Evolutionary conservation across 2,329 filamentous ascomycete species (phyloP), one percentile per base, ranked within the genome.

Genomic region (Ophiostoma sp.): DNA sequence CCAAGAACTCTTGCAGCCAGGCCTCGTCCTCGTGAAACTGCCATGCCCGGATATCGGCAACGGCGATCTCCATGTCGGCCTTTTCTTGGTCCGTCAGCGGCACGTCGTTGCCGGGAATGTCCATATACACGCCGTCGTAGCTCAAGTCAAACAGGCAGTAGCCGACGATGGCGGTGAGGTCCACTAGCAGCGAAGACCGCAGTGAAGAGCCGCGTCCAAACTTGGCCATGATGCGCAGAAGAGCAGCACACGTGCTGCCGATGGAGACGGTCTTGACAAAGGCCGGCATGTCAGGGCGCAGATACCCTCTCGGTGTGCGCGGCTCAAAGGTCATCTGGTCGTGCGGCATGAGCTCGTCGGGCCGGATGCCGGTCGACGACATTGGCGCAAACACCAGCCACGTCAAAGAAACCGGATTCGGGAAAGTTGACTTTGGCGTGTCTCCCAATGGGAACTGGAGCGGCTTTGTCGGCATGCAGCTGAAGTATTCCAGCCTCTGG

Each of bases 71-170:
- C 6, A 62, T 33, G 11, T 62, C 57, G 15, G 23, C 11, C 27
- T 60, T 62, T 33, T 62, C 54, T 13, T 62, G 23, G 57, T 33
- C 57, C 7, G 57, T 35, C 10, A 62, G 27, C 13, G 57, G 57
- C 57, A 62, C 57, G 57, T 35, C 57, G 27, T 62, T 62, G 11
- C 57, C 27, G 11, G 15, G 57, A 20, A 62, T 62, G 27, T 62
- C 27, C 57, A 62, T 62, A 11, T 17, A 62, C 23, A 15, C 5
- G 27, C 54, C 27, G 15, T 60, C 27, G 54, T 60, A 60, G 23
- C 23, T 31, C 54, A 60, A 33, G 27, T 62, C 57, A 33, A 62
- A 62, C 3, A 62, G 54, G 57, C 57, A 31, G 57, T 62, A 62
- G 4, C 11, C 4, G 13, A 33, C 15, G 27, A 62, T 33, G 27